phyloP scores from a whole-genome alignment of 192 early-diverging fungal species.

The Thoreauomyces humboldtii region DNA sequence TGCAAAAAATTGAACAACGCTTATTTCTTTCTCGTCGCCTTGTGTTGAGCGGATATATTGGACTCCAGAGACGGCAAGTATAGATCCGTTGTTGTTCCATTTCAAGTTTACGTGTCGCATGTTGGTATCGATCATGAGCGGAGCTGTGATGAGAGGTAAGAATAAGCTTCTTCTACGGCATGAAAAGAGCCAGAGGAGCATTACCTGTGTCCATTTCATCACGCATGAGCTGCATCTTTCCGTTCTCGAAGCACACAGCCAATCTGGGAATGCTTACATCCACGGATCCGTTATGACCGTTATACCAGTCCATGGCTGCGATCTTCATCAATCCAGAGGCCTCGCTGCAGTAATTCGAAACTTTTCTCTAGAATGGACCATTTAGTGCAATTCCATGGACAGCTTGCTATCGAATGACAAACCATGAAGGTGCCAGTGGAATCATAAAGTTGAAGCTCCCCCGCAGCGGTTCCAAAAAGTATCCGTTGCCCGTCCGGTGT shows the following conservation, averaged over 20 bases:
- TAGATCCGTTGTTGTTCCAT: slow-evolving; percentile 56
- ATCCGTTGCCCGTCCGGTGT: slow-evolving; percentile 57
- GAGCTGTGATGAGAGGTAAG: too few relatives aligned
- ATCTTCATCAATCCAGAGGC: slow-evolving; percentile 41
- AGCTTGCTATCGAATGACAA: slow-evolving; percentile 7
- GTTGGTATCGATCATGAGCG: slow-evolving; percentile 54
- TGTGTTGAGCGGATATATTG: slow-evolving; percentile 44
- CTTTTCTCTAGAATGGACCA: slow-evolving; percentile 39
- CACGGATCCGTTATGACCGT: slow-evolving; percentile 50
- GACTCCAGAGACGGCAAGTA: slow-evolving; percentile 57
- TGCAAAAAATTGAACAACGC: slow-evolving; percentile 54
- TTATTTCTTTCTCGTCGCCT: slow-evolving; percentile 58
- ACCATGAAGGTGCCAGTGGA: slow-evolving; percentile 49
- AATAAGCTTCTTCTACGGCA: too few relatives aligned
- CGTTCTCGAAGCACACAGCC: slow-evolving; percentile 56
- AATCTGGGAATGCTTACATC: slow-evolving; percentile 49
- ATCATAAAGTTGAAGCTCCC: slow-evolving; percentile 58
- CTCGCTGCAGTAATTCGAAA: slow-evolving; percentile 42
- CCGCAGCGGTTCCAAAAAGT: slow-evolving; percentile 51
- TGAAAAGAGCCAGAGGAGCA: too few relatives aligned
- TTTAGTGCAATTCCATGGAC: neutral
- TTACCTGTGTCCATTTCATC: slow-evolving; percentile 49
- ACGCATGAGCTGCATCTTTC: slow-evolving; percentile 60
- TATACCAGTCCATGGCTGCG: slow-evolving; percentile 55
- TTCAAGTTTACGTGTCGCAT: slow-evolving; percentile 51